Evolutionary conservation across 257 asterid genomes (phyloP), one percentile per base, ranked within the genome.

Genomic region (Jacaranda copaia): DNA sequence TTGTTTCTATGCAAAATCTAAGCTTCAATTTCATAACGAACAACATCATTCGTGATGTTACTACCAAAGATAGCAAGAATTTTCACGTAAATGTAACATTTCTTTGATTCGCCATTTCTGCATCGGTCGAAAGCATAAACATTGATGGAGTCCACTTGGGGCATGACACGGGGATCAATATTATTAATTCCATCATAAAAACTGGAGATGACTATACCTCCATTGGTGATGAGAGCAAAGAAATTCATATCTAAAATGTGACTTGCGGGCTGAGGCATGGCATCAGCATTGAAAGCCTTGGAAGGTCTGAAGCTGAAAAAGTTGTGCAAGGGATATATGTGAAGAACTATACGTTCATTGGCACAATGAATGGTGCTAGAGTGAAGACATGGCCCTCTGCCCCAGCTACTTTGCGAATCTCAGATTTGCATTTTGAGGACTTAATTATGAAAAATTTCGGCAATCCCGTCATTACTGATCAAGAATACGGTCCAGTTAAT

Each of bases 141-240:
- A 87, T 88, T 0, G 91, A 87, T 38, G 91, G 91, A 0, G 9
- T 87, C 76, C 91, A 87, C 80, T 15, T 87, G 1, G 82, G 68
- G 3, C 77, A 77, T 1, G 64, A 72, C 51, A 4, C 5, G 7
- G 1, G 0, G 0, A 32, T 85, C 48, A 4, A 8, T 0, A 66
- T 87, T 16, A 2, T 48, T 0, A 78, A 85, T 5, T 70, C 87
- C 0, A 8, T 5, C 18, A 81, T 87, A 35, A 61, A 51, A 16
- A 87, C 88, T 0, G 86, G 91, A 20, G 91, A 87, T 19, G 91
- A 87, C 25, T 87, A 87, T 11, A n/a, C 85, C 36, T 87, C 91
- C 4, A 71, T 87, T 32, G 91, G 88, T 0, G 89, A 85, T 48
- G 82, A 80, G 53, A 59, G 71, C 57, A 15, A 42, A 1, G 70